phyloP scores from a whole-genome alignment of 139 green algal genomes.

The Ettlia oleoabundans region DNA sequence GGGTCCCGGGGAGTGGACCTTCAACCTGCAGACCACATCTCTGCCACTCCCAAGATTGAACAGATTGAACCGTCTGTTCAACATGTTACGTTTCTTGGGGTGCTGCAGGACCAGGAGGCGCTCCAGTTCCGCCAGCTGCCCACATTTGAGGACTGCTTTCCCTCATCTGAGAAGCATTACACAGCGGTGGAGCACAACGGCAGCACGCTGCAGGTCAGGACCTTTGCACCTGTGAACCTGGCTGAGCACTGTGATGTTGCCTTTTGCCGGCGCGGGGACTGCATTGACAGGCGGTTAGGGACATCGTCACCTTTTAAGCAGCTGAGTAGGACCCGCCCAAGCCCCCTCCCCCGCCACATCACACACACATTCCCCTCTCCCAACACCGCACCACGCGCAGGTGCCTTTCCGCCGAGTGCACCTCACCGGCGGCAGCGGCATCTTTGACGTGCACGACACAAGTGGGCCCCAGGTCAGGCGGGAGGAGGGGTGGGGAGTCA shows the following conservation, averaged over 20 bases:
- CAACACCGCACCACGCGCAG: constrained; percentile 42
- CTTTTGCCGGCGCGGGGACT: too few relatives aligned
- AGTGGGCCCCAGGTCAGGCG: constrained; percentile 79
- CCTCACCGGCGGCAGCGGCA: constrained; percentile 76
- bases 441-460: constrained; percentile 94
- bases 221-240: not conserved
- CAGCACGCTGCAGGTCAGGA: constrained; percentile 46
- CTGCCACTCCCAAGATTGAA: too few relatives aligned
- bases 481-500: not conserved
- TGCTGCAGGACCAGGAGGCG: not conserved
- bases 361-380: not conserved
- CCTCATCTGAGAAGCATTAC: constrained; percentile 76
- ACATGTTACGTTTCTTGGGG: too few relatives aligned
- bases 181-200: constrained; percentile 70
- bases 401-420: constrained; percentile 87
- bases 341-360: not conserved
- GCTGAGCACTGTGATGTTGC: too few relatives aligned
- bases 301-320: too few relatives aligned
- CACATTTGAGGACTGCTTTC: constrained; percentile 87
- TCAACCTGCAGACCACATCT: too few relatives aligned
- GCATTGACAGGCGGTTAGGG: too few relatives aligned
- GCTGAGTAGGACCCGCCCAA: not conserved
- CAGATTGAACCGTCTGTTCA: too few relatives aligned
- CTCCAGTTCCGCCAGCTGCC: constrained; percentile 73
- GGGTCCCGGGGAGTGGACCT: too few relatives aligned